These are phyloP conservation scores for Closterium sp. DNA, from an alignment of 139 green algal species.

Conservation along the genomic window DNA sequence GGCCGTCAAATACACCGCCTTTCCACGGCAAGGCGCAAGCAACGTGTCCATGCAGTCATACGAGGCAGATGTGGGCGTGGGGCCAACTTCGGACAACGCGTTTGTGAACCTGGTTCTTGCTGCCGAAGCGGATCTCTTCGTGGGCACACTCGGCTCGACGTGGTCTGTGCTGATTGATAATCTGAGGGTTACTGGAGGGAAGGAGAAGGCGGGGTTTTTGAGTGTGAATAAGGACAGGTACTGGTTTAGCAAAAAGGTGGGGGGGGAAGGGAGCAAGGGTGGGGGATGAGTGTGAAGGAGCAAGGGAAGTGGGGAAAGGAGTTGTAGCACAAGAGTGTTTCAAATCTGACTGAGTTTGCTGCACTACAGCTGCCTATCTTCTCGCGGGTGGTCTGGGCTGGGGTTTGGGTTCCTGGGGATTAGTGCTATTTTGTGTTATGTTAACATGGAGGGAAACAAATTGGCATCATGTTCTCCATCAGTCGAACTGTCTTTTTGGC, in stretches of 20 bases:
- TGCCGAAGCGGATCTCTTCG: conserved; percentile 21
- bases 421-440: too few relatives aligned
- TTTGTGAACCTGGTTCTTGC: conserved; percentile 36
- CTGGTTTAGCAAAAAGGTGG: conserved; percentile 1
- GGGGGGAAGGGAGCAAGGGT: neutral
- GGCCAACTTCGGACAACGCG: conserved; percentile 6
- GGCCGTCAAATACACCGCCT: neutral
- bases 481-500: too few relatives aligned
- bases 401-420: too few relatives aligned
- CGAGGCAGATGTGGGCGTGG: neutral
- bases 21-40: neutral
- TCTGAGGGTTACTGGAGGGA: conserved; percentile 14
- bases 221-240: conserved; percentile 36
- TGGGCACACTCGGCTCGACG: conserved; percentile 26
- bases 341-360: too few relatives aligned
- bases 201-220: neutral
- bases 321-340: too few relatives aligned
- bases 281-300: too few relatives aligned
- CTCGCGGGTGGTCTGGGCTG: too few relatives aligned
- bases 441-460: too few relatives aligned
- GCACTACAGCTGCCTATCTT: too few relatives aligned
- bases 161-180: conserved; percentile 31
- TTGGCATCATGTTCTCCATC: too few relatives aligned
- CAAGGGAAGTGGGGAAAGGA: too few relatives aligned
- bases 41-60: conserved; percentile 7